These are phyloP conservation scores for Polygonum aviculare DNA, from an alignment of 148 eudicot genomes.

Conservation along the genomic window DNA sequence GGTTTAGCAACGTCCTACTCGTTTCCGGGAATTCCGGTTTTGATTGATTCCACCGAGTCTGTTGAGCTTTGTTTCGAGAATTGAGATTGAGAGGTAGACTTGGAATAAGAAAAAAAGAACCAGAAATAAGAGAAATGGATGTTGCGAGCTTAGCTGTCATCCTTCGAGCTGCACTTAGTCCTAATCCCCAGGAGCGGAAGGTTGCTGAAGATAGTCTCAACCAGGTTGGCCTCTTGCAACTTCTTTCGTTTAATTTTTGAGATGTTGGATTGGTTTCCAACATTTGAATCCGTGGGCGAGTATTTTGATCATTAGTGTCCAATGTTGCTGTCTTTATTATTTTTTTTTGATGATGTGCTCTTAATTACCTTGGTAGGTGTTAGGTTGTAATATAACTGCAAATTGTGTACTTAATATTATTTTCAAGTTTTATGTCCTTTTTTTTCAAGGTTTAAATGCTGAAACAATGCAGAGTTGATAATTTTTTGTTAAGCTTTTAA, in stretches of 20 bases:
- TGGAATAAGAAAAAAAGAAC: not conserved
- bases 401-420: not conserved
- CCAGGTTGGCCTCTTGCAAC: slow-evolving; percentile 37
- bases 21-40: not conserved
- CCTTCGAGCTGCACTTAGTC: slow-evolving; percentile 86
- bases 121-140: slow-evolving; percentile 43
- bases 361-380: not conserved
- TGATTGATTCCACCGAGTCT: not conserved
- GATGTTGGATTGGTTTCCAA: not conserved
- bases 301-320: not conserved
- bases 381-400: not conserved
- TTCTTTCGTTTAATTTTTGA: not conserved
- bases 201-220: slow-evolving; percentile 84
- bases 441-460: not conserved
- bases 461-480: not conserved
- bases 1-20: not conserved
- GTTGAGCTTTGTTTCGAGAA: not conserved
- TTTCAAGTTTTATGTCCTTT: not conserved
- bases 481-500: not conserved
- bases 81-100: not conserved
- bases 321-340: too few species aligned
- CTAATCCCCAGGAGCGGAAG: slow-evolving; percentile 80
- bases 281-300: not conserved
- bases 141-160: slow-evolving; percentile 63
- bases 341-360: not conserved